phyloP scores from a whole-genome alignment of 768 basidiomycete species.

The Tricholoma sp. region DNA sequence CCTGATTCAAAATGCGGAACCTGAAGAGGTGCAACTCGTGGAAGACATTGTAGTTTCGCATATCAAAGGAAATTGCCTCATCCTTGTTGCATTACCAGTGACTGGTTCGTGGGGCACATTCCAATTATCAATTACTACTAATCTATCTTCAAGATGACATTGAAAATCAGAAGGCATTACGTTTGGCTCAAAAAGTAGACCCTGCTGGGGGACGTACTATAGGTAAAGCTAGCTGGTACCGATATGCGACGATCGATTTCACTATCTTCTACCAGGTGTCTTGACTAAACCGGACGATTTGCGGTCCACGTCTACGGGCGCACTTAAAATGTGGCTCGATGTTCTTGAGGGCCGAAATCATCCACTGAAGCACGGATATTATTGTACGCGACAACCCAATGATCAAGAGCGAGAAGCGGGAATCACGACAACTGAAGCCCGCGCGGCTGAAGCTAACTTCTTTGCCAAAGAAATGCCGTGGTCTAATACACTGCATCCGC shows the following conservation, averaged over 20 bases:
- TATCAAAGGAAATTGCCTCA: slow-evolving; percentile 47
- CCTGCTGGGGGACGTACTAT: slow-evolving; percentile 45
- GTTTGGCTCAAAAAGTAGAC: slow-evolving; percentile 42
- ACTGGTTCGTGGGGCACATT: slow-evolving; percentile 31
- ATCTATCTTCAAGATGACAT: slow-evolving; percentile 40
- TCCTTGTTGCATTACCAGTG: slow-evolving; percentile 51
- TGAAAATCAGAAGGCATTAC: slow-evolving; percentile 52
- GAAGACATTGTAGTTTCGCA: slow-evolving; percentile 44
- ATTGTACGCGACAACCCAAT: slow-evolving; percentile 38
- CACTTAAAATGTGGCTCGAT: slow-evolving; percentile 36
- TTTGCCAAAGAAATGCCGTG: slow-evolving; percentile 33
- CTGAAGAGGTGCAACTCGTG: slow-evolving; percentile 37
- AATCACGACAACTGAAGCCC: slow-evolving; percentile 25
- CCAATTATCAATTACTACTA: not conserved
- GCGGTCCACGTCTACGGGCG: slow-evolving; percentile 26
- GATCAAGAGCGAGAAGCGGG: slow-evolving; percentile 27
- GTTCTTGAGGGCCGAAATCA: slow-evolving; percentile 36
- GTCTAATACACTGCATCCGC: slow-evolving; percentile 19
- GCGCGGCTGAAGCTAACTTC: slow-evolving; percentile 29
- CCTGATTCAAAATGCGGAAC: slow-evolving; percentile 44
- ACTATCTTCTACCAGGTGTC: slow-evolving; percentile 32
- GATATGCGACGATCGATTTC: not conserved
- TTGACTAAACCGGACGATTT: slow-evolving; percentile 53
- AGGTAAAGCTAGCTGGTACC: slow-evolving; percentile 23
- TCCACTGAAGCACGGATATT: slow-evolving; percentile 35